Evolutionary conservation across 75 land plant species (phyloP).

Genomic region (Cryptomeria japonica): DNA sequence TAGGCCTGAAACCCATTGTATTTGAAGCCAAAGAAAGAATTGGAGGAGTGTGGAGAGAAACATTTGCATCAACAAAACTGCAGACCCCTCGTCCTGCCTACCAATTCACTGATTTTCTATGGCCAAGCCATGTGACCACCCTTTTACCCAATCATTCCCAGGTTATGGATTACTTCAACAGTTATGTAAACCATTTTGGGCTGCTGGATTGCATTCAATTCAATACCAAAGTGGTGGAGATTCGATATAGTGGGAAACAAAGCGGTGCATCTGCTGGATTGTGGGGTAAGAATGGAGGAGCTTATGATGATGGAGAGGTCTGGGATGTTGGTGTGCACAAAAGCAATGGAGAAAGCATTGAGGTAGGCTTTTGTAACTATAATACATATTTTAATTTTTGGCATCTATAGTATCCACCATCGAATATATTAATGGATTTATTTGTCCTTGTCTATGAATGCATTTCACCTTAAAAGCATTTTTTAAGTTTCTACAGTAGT

Average conservation of each 20-base stretch:
- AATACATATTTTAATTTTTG: not conserved
- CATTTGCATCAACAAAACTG: slow-evolving; percentile 55
- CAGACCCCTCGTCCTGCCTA: slow-evolving; percentile 62
- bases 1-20: slow-evolving; percentile 39
- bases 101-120: slow-evolving; percentile 77
- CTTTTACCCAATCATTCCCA: slow-evolving; percentile 43
- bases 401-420: too few relatives aligned
- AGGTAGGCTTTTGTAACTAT: slow-evolving; percentile 17
- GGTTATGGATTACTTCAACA: slow-evolving; percentile 64
- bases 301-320: slow-evolving; percentile 25
- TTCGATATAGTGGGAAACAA: slow-evolving; percentile 25
- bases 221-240: slow-evolving; percentile 50
- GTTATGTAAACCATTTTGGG: slow-evolving; percentile 65
- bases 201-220: slow-evolving; percentile 45
- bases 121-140: slow-evolving; percentile 38
- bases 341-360: slow-evolving; percentile 11
- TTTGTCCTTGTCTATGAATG: not conserved
- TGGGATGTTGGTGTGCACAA: slow-evolving; percentile 58
- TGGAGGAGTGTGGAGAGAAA: slow-evolving; percentile 78
- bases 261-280: slow-evolving; percentile 5
- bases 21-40: slow-evolving; percentile 61
- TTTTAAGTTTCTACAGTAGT: too few relatives aligned
- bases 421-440: not conserved
- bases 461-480: too few relatives aligned
- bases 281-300: slow-evolving; percentile 25